Evolutionary conservation across 148 eudicot genomes (phyloP), one percentile per base, ranked within the genome.

Genomic region (Mesembryanthemum crystallinum): DNA sequence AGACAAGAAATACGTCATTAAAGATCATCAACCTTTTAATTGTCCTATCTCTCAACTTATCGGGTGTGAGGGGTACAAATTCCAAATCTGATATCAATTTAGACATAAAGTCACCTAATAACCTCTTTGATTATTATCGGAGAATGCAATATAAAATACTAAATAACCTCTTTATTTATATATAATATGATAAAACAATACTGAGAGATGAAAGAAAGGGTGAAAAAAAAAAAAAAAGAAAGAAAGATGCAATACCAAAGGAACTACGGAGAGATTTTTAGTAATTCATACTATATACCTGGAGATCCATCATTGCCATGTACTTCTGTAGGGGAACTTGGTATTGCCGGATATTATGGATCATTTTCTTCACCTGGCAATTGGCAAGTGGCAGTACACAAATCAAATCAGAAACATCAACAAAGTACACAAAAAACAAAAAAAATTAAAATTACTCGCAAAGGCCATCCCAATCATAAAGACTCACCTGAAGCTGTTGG

Each of bases 261-360:
- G 58, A 52, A 18, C 21, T 21, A 54, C 58, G 18, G 5, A 70
- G 7, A 62, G 3, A 27, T 30, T 37, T 59, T 51, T 29, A 35
- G 27, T 35, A 18, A 30, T 21, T 7, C 52, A 52, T 14, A 66
- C 20, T 12, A 43, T 72, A 52, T 77, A 95, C 99, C 97, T 95
- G 99, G 78, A 92, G 96, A 85, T 95, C 99, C 92, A 91, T 92
- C 99, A 95, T 95, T 71, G 99, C 97, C 96, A 90, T 86, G 81
- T 95, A 95, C 79, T 83, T 85, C 77, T 95, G 99, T 73, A 95
- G 65, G 14, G 99, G 99, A 32, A 92, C 89, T 83, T 95, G 89
- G 84, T 95, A 95, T 27, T 95, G 96, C 39, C 99, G 98, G 62
- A 95, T 72, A 73, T 84, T 89, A 76, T 87, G 81, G 86, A 95